Conservation (phyloP, 1,139 yeast species). For the Debaryomycetaceae sp. region DNA sequence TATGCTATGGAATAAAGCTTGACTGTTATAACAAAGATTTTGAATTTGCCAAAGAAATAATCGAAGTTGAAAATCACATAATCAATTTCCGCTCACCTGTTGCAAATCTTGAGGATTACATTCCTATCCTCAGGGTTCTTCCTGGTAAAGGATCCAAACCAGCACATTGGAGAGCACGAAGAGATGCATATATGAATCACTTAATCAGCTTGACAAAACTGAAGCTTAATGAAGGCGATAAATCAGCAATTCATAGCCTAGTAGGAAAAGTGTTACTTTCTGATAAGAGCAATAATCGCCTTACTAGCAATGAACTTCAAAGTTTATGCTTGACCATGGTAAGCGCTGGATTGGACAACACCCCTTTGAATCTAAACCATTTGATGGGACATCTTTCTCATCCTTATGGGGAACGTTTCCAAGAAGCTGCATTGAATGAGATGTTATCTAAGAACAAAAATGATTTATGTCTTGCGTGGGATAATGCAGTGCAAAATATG, state of each 20-base stretch:
- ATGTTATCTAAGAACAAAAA: constrained; percentile 30
- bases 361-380: constrained; percentile 60
- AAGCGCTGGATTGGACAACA: constrained; percentile 76
- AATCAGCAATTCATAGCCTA: constrained; percentile 28
- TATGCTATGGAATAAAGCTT: constrained; percentile 60
- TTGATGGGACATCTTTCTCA: constrained; percentile 61
- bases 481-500: constrained; percentile 28
- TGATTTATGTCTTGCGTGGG: constrained; percentile 44
- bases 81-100: constrained; percentile 62
- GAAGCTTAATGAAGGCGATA: constrained; percentile 6
- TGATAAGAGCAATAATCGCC: constrained; percentile 6
- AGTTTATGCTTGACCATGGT: constrained; percentile 73
- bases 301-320: constrained; percentile 45
- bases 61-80: constrained; percentile 61
- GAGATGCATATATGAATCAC: constrained; percentile 54
- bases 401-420: constrained; percentile 42
- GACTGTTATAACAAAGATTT: constrained; percentile 41
- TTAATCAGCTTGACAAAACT: constrained; percentile 27
- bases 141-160: constrained; percentile 31
- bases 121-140: constrained; percentile 47
- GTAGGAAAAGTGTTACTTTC: constrained; percentile 39
- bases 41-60: constrained; percentile 48
- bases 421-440: constrained; percentile 35
- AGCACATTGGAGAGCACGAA: constrained; percentile 33
- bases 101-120: constrained; percentile 58